Base-by-base conservation (phyloP, 768 basidiomycete species). In the Collybia nuda region DNA sequence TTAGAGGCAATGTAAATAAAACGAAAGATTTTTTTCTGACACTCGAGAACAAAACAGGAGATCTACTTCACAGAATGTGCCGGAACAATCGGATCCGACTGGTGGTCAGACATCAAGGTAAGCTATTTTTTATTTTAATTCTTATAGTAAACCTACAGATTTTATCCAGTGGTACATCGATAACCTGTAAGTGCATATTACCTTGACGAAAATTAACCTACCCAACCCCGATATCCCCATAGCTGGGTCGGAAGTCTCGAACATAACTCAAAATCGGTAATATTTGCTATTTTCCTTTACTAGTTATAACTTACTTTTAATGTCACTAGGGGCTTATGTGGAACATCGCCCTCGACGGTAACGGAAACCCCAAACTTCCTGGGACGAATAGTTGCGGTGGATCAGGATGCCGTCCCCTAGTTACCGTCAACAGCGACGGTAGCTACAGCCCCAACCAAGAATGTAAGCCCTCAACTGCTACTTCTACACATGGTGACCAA, bases 41-140 rank as follows among this genome's bases (percentile, higher is more conserved):
- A 12, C 5, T 28, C 9, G 40, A 14, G 11, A 40, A 26, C 7
- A 7, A 26, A 26, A 26, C 40, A 76, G 72, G 77, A 67, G 56
- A 71, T 79, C 15, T 78, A 75, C 49, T 76, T 79, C 52, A 77
- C 79, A 0, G 88, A 90, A 64, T 90, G 89, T 59, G 66, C 80
- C 1, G 87, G 88, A 5, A 81, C 76, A 0, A 64, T 78, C 48
- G 84, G 85, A 12, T 77, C 78, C 7, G 85, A 89, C 60, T 90
- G 87, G 88, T 91, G 88, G 88, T 71, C 69, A 42, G 86, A 90
- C 56, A 83, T 90, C 65, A 90, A 90, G 76, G 86, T 82, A 66
- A 37, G 54, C 37, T 44, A 23, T 22, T 19, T 23, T 37, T 23
- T 6, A 12, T 21, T 36, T 48, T 29, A 23, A 18, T 11, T 19